Evolutionary conservation across 495 filamentous ascomycete genomes (phyloP).

Genomic region (Cudoniella acicularis): DNA sequence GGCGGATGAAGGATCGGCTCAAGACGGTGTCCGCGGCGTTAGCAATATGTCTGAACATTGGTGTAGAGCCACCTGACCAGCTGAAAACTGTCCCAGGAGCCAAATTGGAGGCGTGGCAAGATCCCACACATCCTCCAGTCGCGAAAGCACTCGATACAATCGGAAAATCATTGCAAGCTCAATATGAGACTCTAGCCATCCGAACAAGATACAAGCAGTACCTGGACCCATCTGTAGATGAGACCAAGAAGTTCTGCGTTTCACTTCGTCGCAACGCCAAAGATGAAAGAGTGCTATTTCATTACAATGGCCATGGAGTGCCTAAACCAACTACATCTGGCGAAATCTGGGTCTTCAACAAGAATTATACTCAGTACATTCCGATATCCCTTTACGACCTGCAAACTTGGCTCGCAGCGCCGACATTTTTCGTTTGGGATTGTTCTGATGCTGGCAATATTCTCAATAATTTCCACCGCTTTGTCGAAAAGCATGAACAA

Average conservation of each 20-base stretch:
- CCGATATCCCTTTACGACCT: constrained; percentile 94
- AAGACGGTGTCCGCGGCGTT: constrained; percentile 96
- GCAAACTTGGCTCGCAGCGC: constrained; percentile 92
- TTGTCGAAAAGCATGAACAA: constrained; percentile 87
- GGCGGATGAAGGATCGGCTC: constrained; percentile 92
- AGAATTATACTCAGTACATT: constrained; percentile 98
- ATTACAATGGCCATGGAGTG: constrained; percentile 99
- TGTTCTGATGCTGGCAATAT: constrained; percentile 96
- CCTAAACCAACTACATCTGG: constrained; percentile 92
- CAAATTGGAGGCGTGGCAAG: constrained; percentile 94
- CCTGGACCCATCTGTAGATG: constrained; percentile 91
- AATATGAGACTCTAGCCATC: constrained; percentile 93
- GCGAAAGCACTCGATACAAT: constrained; percentile 90
- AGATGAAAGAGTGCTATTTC: constrained; percentile 90
- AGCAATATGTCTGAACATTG: constrained; percentile 93
- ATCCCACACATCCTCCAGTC: constrained; percentile 75
- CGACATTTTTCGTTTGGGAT: constrained; percentile 95
- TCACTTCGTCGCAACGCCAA: constrained; percentile 87
- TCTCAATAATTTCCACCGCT: constrained; percentile 87
- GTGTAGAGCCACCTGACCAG: constrained; percentile 94
- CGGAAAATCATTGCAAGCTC: constrained; percentile 88
- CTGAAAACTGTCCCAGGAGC: constrained; percentile 89
- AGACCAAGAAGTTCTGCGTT: constrained; percentile 92
- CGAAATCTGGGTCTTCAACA: constrained; percentile 99
- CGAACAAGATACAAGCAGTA: constrained; percentile 96